Conservation (phyloP, 2,329 filamentous ascomycete genomes). For the Lojkania enalia region DNA sequence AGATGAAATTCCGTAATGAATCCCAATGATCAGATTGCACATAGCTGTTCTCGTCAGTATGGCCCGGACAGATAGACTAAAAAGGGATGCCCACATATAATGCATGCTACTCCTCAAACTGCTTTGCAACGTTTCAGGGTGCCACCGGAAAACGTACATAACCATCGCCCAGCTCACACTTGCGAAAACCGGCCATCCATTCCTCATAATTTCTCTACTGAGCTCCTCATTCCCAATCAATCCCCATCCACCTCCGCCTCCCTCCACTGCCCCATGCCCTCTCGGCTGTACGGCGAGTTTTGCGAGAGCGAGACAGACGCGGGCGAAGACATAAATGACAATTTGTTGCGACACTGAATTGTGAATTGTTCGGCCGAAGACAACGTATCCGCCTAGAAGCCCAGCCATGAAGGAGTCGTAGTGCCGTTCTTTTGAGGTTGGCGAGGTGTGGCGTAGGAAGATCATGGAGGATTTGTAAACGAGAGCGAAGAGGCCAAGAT, state of each 20-base stretch:
- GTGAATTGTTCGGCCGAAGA: constrained; percentile 81
- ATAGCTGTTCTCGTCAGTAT: constrained; percentile 53
- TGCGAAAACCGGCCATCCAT: constrained; percentile 93
- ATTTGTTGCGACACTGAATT: constrained; percentile 93
- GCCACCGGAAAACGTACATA: constrained; percentile 93
- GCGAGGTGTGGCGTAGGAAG: constrained; percentile 63
- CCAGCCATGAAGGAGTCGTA: constrained; percentile 88
- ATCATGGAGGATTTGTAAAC: constrained; percentile 88
- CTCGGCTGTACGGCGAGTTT: constrained; percentile 74
- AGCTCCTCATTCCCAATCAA: constrained; percentile 43
- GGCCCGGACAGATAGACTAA: not conserved
- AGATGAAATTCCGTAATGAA: constrained; percentile 77
- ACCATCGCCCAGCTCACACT: constrained; percentile 88
- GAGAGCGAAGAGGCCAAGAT: constrained; percentile 87
- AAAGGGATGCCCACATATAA: constrained; percentile 74
- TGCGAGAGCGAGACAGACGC: constrained; percentile 82
- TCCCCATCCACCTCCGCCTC: constrained; percentile 42
- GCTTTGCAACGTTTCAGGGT: constrained; percentile 87
- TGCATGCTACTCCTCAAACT: constrained; percentile 95
- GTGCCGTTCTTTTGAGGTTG: constrained; percentile 62
- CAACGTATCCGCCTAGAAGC: constrained; percentile 84
- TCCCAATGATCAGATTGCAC: constrained; percentile 88
- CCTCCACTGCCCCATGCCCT: constrained; percentile 43
- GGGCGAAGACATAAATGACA: constrained; percentile 95
- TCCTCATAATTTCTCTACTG: constrained; percentile 49